Evolutionary conservation across 2,329 filamentous ascomycete genomes (phyloP), one percentile per base, ranked within the genome.

Genomic region (Apiospora marii): DNA sequence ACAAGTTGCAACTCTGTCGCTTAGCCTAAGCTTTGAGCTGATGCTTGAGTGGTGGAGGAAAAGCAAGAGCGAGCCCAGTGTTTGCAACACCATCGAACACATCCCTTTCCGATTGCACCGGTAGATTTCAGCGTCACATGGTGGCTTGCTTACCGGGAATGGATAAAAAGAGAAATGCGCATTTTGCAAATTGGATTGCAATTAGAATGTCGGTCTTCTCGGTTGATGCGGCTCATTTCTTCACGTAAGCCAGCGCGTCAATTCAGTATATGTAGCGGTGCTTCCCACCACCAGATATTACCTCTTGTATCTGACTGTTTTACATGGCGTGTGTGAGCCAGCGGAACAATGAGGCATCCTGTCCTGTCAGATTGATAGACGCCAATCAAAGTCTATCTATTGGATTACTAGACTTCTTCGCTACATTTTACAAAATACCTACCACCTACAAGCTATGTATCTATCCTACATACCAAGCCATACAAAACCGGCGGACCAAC

Each of bases 91-190:
- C 51, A 34, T 14, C 14, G 16, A 37, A 8, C 27, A 4, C 19
- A 22, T 37, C 34, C 34, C 16, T 41, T n/a, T 64, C 34, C 34
- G 34, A 64, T 64, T 64, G 58, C 58, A 64, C 19, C 58, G 58
- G 58, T 34, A 64, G 10, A 64, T 64, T 13, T 41, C 58, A 64
- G 58, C 58, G 58, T 64, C 58, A 41, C 58, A 64, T 64, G 41
- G 30, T n/a, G n/a, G 4, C 58, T 64, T 41, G 30, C 58, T 41
- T n/a, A 22, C 34, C 0, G 34, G 8, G 30, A 41, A 64, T 64
- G 58, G 58, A 64, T 64, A 37, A 64, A 64, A 64, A 41, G 27
- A 14, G 22, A 41, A n/a, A n/a, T 41, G 30, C 24, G 19, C 34
- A 30, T 41, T 19, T 24, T 24, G 34, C 12, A 41, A 4, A 37